Base-by-base conservation (phyloP, 441 rosid species). In the Arabidopsis lyrata region DNA sequence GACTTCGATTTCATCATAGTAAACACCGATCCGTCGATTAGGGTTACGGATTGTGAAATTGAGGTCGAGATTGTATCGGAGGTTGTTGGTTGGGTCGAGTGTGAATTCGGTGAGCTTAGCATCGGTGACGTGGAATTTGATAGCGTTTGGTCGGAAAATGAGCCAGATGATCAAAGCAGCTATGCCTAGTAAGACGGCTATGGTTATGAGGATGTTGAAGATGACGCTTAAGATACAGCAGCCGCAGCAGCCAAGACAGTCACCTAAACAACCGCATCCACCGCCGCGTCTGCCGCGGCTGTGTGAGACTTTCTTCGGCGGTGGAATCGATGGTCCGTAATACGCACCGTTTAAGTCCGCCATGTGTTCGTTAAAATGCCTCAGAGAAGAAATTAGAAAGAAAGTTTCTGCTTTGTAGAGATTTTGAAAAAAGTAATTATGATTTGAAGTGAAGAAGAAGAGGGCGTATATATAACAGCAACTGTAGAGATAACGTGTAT, bases 31-130 rank as follows among this genome's bases (percentile, higher is more conserved):
- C 62, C 82, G 76, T 68, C 81, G 81, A 78, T 91, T 91, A 1
- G 93, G 93, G 82, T 91, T 91, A 1, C 95, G 85, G 50, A 87
- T 52, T 2, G 82, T 80, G 85, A 91, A 75, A 68, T 86, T 86
- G 36, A 87, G 73, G 22, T 81, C 53, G 49, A 91, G 93, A 70
- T 81, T 74, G 87, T 85, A 91, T 4, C 35, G 73, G 44, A 83
- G 80, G 62, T 68, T 83, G 80, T 68, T 80, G 77, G 52, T 39
- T 50, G 84, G 24, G 74, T 87, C 86, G 60, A 63, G 66, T 0
- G 69, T 41, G 87, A 90, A 90, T 14, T 80, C 67, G 1, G 86
- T 80, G 73, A 90, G 88, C 14, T 80, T 64, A 0, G 80, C 90
- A 6, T 87, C 88, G 4, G 83, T 80, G 66, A 82, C 96, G 58